These are phyloP conservation scores for Gastrolobium villosum DNA, from an alignment of 306 rosid genomes.

Conservation along the genomic window DNA sequence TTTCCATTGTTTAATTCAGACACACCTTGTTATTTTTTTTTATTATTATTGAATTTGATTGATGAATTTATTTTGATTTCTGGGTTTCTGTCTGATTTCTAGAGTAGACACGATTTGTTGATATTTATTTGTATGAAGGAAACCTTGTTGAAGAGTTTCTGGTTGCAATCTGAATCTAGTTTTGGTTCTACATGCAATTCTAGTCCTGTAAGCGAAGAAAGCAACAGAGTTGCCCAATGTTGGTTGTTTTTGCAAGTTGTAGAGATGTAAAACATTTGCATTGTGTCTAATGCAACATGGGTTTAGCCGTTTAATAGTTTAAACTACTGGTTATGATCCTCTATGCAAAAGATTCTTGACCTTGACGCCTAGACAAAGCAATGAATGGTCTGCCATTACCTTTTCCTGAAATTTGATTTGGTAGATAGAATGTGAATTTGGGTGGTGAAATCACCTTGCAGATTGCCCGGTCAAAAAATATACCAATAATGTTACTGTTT, in stretches of 20 bases:
- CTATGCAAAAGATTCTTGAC: not conserved
- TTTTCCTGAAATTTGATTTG: not conserved
- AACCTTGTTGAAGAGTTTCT: slow-evolving; percentile 29
- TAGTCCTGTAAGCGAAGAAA: not conserved
- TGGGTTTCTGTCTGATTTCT: slow-evolving; percentile 1
- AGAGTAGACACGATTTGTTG: not conserved
- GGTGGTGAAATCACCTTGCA: slow-evolving; percentile 15
- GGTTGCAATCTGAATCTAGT: not conserved
- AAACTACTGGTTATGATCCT: not conserved
- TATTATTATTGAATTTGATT: not conserved
- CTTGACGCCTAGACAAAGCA: not conserved
- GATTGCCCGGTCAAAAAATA: not conserved
- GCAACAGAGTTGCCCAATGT: not conserved
- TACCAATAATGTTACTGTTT: not conserved
- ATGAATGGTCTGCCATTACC: not conserved
- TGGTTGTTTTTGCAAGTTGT: slow-evolving; percentile 17
- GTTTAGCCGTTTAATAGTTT: not conserved
- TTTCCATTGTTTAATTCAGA: not conserved
- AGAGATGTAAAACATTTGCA: not conserved
- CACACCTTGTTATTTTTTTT: not conserved
- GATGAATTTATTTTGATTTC: not conserved
- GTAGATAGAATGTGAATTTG: not conserved
- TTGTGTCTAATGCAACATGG: slow-evolving; percentile 10
- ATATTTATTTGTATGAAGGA: slow-evolving; percentile 2
- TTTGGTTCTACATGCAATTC: not conserved